These are phyloP conservation scores for Elsinoe necatrix DNA, from an alignment of 2,329 filamentous ascomycete species.

Conservation along the genomic window DNA sequence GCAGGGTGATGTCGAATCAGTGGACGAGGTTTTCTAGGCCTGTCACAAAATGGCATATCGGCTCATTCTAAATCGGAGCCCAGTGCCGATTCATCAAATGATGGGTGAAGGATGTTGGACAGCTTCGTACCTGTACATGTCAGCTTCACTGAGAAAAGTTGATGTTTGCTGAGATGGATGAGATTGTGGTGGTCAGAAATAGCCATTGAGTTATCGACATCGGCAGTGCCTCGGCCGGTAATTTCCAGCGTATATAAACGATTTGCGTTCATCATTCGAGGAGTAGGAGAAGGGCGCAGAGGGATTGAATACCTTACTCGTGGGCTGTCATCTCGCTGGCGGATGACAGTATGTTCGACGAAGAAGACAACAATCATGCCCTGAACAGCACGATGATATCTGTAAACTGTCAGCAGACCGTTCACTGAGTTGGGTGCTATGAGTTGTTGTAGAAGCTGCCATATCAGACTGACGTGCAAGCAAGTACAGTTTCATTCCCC, in stretches of 20 bases:
- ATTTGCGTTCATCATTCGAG: slow-evolving; percentile 33
- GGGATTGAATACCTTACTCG: background rate
- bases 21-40: slow-evolving; percentile 40
- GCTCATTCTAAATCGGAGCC: slow-evolving; percentile 22
- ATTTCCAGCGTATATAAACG: slow-evolving; percentile 78
- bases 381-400: background rate
- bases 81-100: slow-evolving; percentile 23
- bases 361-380: background rate
- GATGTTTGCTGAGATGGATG: slow-evolving; percentile 5
- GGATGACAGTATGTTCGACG: background rate
- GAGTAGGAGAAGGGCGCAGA: background rate
- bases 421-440: background rate
- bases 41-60: slow-evolving; percentile 30
- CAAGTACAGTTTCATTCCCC: slow-evolving; percentile 68
- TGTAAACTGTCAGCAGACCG: background rate
- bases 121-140: slow-evolving; percentile 17
- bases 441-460: background rate
- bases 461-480: slow-evolving; percentile 82
- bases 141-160: slow-evolving; percentile 5
- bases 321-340: background rate
- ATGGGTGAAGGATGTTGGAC: background rate
- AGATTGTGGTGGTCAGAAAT: slow-evolving; percentile 56
- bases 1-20: slow-evolving; percentile 27
- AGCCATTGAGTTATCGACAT: slow-evolving; percentile 80
- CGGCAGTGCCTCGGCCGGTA: slow-evolving; percentile 75